phyloP scores from a whole-genome alignment of 805 yeast species.

The Teunomyces aglyptinius region DNA sequence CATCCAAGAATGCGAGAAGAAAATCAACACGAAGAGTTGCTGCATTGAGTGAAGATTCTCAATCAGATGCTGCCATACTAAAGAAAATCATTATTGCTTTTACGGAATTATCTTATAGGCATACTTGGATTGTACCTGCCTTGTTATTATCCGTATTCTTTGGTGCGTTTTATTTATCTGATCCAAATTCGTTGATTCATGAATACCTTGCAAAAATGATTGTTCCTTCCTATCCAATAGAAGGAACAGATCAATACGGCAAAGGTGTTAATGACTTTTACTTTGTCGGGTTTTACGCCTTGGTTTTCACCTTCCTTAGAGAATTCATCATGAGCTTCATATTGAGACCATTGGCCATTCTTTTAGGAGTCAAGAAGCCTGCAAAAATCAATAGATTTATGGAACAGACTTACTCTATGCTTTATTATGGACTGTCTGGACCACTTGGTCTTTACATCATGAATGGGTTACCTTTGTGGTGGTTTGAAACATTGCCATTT shows the following conservation, averaged over 20 bases:
- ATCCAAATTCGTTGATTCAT: constrained; percentile 57
- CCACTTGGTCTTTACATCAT: constrained; percentile 89
- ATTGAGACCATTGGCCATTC: constrained; percentile 67
- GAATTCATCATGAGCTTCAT: constrained; percentile 87
- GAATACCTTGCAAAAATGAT: constrained; percentile 59
- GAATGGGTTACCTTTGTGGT: constrained; percentile 82
- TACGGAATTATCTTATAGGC: constrained; percentile 55
- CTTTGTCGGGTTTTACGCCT: constrained; percentile 76
- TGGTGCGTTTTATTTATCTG: constrained; percentile 51
- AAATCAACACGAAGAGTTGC: constrained; percentile 29
- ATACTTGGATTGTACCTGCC: constrained; percentile 73
- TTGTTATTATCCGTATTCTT: constrained; percentile 43
- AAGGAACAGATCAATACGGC: constrained; percentile 69
- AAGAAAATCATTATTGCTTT: constrained; percentile 56
- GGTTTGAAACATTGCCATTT: constrained; percentile 78
- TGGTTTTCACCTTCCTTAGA: constrained; percentile 85
- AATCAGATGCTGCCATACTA: constrained; percentile 50
- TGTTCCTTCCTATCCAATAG: constrained; percentile 60
- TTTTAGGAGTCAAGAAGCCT: constrained; percentile 49
- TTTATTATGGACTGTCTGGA: constrained; percentile 78
- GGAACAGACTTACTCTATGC: constrained; percentile 86
- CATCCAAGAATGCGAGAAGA: constrained; percentile 41
- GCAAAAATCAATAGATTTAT: constrained; percentile 74
- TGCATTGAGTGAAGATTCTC: constrained; percentile 26
- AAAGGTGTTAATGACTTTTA: constrained; percentile 83